Conservation (phyloP, 2,329 filamentous ascomycete genomes). For the Myriangium duriaei region DNA sequence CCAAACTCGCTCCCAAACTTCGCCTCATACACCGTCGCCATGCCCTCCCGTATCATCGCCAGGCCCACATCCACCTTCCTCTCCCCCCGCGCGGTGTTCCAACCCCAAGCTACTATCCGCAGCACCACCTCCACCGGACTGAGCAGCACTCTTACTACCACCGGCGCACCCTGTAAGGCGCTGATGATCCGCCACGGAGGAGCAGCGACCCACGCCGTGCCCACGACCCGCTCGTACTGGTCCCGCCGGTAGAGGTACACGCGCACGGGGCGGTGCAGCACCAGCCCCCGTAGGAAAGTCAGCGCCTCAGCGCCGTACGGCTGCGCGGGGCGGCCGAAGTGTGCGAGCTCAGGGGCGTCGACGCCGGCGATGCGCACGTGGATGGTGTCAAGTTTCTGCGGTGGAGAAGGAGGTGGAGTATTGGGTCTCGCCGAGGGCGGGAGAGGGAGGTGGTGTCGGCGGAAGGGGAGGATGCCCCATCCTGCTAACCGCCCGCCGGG, state of each 20-base stretch:
- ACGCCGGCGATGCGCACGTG: constrained; percentile 81
- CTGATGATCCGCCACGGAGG: constrained; percentile 50
- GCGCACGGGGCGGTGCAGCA: constrained; percentile 61
- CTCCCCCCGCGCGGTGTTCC: constrained; percentile 47
- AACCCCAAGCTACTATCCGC: constrained; percentile 76
- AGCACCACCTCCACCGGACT: constrained; percentile 85
- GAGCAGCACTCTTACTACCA: constrained; percentile 69
- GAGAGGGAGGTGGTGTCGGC: constrained; percentile 11
- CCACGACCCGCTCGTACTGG: constrained; percentile 85
- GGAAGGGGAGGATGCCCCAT: constrained; percentile 49
- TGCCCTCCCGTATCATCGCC: constrained; percentile 73
- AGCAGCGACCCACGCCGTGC: constrained; percentile 64
- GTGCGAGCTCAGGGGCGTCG: constrained; percentile 83
- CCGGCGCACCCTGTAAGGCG: constrained; percentile 78
- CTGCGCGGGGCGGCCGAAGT: constrained; percentile 82
- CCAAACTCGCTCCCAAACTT: constrained; percentile 87
- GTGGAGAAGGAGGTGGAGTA: background rate
- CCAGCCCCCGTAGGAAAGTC: constrained; percentile 62
- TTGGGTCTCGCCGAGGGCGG: background rate
- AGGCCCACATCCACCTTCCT: constrained; percentile 70
- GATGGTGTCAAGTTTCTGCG: constrained; percentile 44
- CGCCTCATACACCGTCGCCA: constrained; percentile 88
- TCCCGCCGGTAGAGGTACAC: constrained; percentile 75
- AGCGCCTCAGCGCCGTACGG: constrained; percentile 73
- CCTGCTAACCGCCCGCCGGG: constrained; percentile 77